phyloP scores from a whole-genome alignment of 257 asterid species.

The Handroanthus guayacan region DNA sequence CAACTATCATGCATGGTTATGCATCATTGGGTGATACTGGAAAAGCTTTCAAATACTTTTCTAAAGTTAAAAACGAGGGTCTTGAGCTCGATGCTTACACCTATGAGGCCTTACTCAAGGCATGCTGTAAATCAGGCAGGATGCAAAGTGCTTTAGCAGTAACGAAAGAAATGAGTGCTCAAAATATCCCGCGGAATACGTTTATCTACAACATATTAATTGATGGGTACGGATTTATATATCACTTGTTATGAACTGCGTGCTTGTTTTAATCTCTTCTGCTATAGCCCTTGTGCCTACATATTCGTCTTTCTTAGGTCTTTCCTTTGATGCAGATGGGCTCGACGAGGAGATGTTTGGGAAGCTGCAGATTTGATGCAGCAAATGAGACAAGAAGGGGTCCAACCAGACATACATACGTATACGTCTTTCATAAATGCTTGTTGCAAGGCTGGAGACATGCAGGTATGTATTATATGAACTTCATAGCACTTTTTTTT shows the following conservation, averaged over 20 bases:
- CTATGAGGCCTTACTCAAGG: slow-evolving; percentile 96
- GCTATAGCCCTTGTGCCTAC: background rate
- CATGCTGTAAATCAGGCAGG: slow-evolving; percentile 98
- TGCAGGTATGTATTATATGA: slow-evolving; percentile 61
- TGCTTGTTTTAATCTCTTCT: background rate
- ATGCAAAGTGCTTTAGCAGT: slow-evolving; percentile 99
- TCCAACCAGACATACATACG: slow-evolving; percentile 94
- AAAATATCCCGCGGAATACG: slow-evolving; percentile 82
- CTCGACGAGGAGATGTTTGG: slow-evolving; percentile 99
- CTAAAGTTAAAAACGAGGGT: slow-evolving; percentile 81
- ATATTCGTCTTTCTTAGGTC: background rate
- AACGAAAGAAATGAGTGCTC: slow-evolving; percentile 86
- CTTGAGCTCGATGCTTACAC: slow-evolving; percentile 86
- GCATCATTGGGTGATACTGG: slow-evolving; percentile 97
- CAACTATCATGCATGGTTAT: slow-evolving; percentile 94
- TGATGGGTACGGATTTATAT: slow-evolving; percentile 71
- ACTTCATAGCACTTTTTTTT: background rate
- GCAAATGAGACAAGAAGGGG: slow-evolving; percentile 94
- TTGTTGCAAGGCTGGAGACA: slow-evolving; percentile 98
- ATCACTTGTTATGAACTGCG: slow-evolving; percentile 1
- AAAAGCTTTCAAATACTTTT: slow-evolving; percentile 92
- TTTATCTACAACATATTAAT: slow-evolving; percentile 91
- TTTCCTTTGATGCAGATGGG: slow-evolving; percentile 72
- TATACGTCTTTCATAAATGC: slow-evolving; percentile 93
- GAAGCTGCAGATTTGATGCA: slow-evolving; percentile 99